These are phyloP conservation scores for Microsporum ferrugineum DNA, from an alignment of 2,329 filamentous ascomycete species.

Conservation along the genomic window DNA sequence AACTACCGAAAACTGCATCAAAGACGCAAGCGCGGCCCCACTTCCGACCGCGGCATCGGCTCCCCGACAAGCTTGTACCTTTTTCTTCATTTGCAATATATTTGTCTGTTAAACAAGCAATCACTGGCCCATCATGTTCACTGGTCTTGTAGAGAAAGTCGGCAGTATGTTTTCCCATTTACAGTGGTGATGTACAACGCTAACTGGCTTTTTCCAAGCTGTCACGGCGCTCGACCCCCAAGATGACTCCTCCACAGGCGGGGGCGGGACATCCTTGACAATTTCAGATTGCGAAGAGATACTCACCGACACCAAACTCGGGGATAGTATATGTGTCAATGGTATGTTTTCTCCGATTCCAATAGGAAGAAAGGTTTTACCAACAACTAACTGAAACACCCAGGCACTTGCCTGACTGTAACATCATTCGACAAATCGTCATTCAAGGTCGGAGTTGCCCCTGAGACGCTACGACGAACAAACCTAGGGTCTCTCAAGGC, in stretches of 20 bases:
- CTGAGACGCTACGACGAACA: slow-evolving; percentile 89
- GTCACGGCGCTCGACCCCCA: slow-evolving; percentile 70
- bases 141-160: slow-evolving; percentile 82
- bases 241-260: slow-evolving; percentile 58
- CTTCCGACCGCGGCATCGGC: slow-evolving; percentile 2
- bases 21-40: neutral
- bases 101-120: neutral
- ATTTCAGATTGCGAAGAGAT: slow-evolving; percentile 67
- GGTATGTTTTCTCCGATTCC: slow-evolving; percentile 37
- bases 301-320: slow-evolving; percentile 69
- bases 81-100: neutral
- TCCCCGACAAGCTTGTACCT: neutral
- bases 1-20: neutral
- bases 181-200: neutral
- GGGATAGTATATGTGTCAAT: slow-evolving; percentile 91
- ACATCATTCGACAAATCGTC: slow-evolving; percentile 52
- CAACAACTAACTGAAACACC: neutral
- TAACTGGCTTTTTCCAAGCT: slow-evolving; percentile 34
- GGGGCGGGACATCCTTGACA: slow-evolving; percentile 79
- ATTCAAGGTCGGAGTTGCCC: slow-evolving; percentile 90
- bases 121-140: slow-evolving; percentile 60
- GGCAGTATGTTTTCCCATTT: slow-evolving; percentile 56
- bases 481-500: slow-evolving; percentile 68
- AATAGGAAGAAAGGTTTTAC: neutral
- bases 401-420: slow-evolving; percentile 77